A percentile compares a stretch with the other conserved stretches of the same genome.
phyloP scores from a whole-genome alignment of 2,329 filamentous ascomycete genomes.

The Fusarium beomiforme region DNA sequence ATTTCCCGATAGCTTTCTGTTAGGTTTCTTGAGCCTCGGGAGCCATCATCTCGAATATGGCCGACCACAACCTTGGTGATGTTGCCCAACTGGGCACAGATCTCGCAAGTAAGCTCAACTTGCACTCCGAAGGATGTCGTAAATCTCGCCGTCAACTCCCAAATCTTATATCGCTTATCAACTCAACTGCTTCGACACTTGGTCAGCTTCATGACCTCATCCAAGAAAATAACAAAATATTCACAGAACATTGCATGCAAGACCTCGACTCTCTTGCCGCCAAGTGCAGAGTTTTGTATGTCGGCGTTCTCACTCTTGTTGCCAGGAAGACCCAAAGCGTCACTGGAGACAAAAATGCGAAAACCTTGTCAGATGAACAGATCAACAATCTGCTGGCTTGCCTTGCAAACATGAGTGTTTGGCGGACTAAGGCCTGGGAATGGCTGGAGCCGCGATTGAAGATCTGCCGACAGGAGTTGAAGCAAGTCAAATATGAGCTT shows the following conservation, averaged over 20 bases:
- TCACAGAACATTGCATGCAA: neutral
- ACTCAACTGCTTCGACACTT: neutral
- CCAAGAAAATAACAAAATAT: neutral
- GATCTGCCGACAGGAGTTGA: neutral
- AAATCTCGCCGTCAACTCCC: neutral
- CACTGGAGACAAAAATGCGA: accelerated
- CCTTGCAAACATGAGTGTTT: neutral
- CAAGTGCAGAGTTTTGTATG: neutral
- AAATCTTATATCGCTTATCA: neutral
- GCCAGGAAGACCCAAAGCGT: neutral
- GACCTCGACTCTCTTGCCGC: neutral
- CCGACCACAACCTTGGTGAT: neutral
- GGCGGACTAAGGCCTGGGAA: neutral
- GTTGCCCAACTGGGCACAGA: neutral
- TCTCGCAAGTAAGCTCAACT: neutral
- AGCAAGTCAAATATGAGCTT: neutral
- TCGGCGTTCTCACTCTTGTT: neutral
- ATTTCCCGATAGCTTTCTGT: accelerated
- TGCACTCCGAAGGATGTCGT: neutral
- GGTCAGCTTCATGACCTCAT: neutral
- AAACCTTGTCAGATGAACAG: neutral
- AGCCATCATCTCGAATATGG: neutral
- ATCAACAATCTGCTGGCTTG: neutral
- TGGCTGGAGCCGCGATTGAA: slow-evolving; percentile 6
- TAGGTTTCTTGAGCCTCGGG: accelerated